Base-by-base conservation (phyloP, 225 moss, liverwort and hornwort species). In the Climacium dendroides region DNA sequence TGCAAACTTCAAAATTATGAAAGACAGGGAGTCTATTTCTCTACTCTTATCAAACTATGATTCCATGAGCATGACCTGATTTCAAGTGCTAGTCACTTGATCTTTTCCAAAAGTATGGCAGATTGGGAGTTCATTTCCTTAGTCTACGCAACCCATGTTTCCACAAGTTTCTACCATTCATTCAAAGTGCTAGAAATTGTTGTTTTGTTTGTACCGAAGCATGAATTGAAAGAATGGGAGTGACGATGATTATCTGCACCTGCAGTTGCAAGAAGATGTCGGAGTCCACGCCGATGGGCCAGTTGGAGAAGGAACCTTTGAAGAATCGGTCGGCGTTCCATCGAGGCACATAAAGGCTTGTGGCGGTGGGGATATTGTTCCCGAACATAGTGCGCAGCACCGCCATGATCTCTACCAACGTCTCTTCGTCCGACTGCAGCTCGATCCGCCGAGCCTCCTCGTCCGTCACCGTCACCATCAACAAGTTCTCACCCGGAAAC, bases 371-470 rank as follows among this genome's bases (percentile, higher is more conserved):
- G 55, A 96, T 69, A 26, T 80, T 19, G 17, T 72, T 82, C 22
- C 94, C 95, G 62, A 89, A 98, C 95, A 96, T 95, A 73, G 80
- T 94, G 70, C 89, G 91, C 29, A 98, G 89, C 47, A 98, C 96
- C 7, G 60, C 94, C 92, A 94, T 91, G 54, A 95, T 87, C 87
- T 98, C 96, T 48, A 54, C 80, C 78, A 93, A 54, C 15, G 96
- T 95, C 71, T 91, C 87, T 13, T 32, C 74, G 63, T 96, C 89
- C 19, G 93, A 65, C 70, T 98, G 98, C 59, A 93, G 92, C 91
- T 98, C 96, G 60, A 98, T 93, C 78, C 96, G 89, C 22, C 94
- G 93, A 32, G 98, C 94, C 88, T 96, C 98, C 11, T 96, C 94
- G 89, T 96, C 96, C 3, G 96, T 96, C 6, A 96, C 95, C 2